Evolutionary conservation across 331 rosid genomes (phyloP).

Genomic region (Spiraea crenata): DNA sequence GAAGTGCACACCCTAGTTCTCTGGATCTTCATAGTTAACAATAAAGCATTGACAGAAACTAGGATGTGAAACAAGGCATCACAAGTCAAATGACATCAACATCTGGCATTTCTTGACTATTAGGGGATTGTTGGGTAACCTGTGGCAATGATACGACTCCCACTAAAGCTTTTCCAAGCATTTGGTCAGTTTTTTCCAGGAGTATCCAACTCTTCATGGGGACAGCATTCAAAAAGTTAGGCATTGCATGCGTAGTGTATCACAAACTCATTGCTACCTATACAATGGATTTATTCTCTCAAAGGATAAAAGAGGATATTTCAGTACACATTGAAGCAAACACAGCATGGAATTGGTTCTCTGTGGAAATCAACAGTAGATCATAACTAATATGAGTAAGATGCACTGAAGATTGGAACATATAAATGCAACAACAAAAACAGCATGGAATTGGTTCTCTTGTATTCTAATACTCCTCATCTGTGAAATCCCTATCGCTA

Average conservation of each 20-base stretch:
- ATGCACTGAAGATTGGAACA: neutral
- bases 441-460: neutral
- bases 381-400: neutral
- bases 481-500: neutral
- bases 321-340: neutral
- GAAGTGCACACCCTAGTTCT: slow-evolving; percentile 12
- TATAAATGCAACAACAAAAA: no score
- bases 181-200: neutral
- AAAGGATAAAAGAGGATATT: neutral
- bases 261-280: neutral
- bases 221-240: neutral
- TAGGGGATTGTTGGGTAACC: neutral
- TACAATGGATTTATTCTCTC: neutral
- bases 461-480: neutral
- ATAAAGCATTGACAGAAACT: neutral
- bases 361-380: neutral
- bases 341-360: neutral
- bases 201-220: neutral
- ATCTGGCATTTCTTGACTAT: neutral
- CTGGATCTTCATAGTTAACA: neutral
- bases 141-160: neutral
- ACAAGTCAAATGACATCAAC: neutral
- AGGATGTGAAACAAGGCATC: neutral
- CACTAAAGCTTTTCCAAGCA: neutral
- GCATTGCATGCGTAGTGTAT: neutral